Base-by-base conservation (phyloP, 179 eudicot species). In the Beta lomatogona region DNA sequence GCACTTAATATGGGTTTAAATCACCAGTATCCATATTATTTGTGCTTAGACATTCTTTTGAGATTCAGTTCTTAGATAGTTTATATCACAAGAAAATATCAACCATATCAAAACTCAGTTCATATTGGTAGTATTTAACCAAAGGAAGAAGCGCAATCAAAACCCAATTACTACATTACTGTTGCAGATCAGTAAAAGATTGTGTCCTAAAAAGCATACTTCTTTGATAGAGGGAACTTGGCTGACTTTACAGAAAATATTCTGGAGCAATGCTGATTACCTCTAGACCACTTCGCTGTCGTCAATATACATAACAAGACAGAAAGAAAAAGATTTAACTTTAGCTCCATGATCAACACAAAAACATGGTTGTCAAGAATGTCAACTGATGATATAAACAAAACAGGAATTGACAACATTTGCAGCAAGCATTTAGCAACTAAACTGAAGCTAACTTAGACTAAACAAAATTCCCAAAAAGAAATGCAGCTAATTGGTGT, bases 221-320 rank as follows among this genome's bases (percentile, higher is more conserved):
- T 95, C 81, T 88, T 92, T 83, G 85, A 88, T 22, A 79, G 67
- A 84, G 86, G 83, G 83, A 88, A 31, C 80, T 88, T 92, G 77
- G 74, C 88, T 15, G 95, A 84, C 60, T 87, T 91, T 13, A 89
- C 79, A 65, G 94, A 92, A 77, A 90, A 90, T 83, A 88, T 85
- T 86, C 97, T 92, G 54, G 89, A 75, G 78, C 68, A 85, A 74
- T 83, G 79, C 77, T 72, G 36, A 71, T 79, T 73, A 73, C 77
- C 77, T 81, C 77, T 84, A 25, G 70, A 81, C 89, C 91, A 89
- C 77, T 86, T 86, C 78, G 73, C 94, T 93, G 90, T 6, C 63
- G 9, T 15, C 75, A 75, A 11, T 45, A 12, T 19, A 71, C 54
- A 58, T 4, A 15, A 78, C 31, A 65, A 15, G 12, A 22, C 44